Evolutionary conservation across 2,329 filamentous ascomycete species (phyloP).

Genomic region (Fusarium stilboides): DNA sequence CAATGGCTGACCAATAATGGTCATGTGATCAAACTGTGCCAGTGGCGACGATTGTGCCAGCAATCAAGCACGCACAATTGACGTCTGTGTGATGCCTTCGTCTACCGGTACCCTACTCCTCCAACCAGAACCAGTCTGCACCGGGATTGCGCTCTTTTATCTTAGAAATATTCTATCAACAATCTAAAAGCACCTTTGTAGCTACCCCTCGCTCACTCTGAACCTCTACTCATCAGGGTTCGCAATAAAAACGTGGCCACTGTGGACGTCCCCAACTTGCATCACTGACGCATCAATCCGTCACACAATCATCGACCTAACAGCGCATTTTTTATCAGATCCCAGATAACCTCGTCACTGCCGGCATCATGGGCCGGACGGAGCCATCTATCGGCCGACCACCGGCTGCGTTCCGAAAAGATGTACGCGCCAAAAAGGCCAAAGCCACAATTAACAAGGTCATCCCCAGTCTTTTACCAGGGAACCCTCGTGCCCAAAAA

Average conservation of each 20-base stretch:
- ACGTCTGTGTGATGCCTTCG: background rate
- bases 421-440: constrained; percentile 68
- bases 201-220: background rate
- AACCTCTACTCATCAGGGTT: constrained; percentile 18
- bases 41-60: background rate
- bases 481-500: constrained; percentile 68
- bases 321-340: background rate
- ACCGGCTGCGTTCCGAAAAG: constrained; percentile 48
- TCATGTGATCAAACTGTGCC: background rate
- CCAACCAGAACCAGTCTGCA: too few relatives aligned
- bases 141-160: too few relatives aligned
- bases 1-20: background rate
- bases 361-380: constrained; percentile 44
- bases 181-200: constrained; percentile 8
- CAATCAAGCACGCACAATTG: background rate
- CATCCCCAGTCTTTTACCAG: constrained; percentile 69
- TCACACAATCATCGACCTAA: too few relatives aligned
- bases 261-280: background rate
- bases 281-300: background rate
- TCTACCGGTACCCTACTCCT: background rate
- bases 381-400: constrained; percentile 46
- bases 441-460: constrained; percentile 71
- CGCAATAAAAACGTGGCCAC: background rate
- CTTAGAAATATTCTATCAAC: accelerated
- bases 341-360: background rate